Base-by-base conservation (phyloP, 2,329 filamentous ascomycete genomes). In the Claviceps africana region DNA sequence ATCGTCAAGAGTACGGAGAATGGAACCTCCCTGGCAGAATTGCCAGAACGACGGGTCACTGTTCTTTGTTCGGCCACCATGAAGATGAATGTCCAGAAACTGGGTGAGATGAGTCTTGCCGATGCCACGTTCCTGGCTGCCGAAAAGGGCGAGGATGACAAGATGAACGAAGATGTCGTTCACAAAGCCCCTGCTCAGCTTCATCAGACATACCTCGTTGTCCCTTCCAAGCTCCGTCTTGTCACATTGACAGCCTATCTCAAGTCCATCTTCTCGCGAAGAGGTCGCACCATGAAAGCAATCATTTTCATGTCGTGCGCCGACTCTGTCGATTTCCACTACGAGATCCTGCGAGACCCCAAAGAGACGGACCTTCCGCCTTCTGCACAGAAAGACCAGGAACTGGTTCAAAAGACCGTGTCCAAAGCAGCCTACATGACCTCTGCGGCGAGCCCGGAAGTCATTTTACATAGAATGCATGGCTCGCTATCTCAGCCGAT, bases 251-350 rank as follows among this genome's bases (percentile, higher is more conserved):
- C 89, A 28, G 85, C 88, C 1, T 79, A 90, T 33, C 73, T 98
- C 53, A 94, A 91, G 64, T 83, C 88, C 19, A 83, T 89, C 0
- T 97, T 98, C 66, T 83, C 88, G 53, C 79, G 90, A 19, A 87
- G 86, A 66, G 91, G 89, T 0, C 88, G 88, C 1, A 86, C 95
- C 19, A 96, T 95, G 87, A 97, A 98, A 68, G 87, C 86, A 22
- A 96, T 98, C 55, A 77, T 98, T 37, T 98, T 98, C 70, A 86
- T 98, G 48, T 95, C 91, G 11, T 98, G 93, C 62, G 90, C 93
- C 21, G 93, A 98, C 65, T 93, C 88, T 1, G 93, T 97, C 54
- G 89, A 98, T 65, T 98, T 96, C 61, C 91, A 97, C 66, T 97
- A 89, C 65, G 86, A 94, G 55, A 72, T 95, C 3, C 79, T 98